Evolutionary conservation across 2,329 filamentous ascomycete species (phyloP).

Genomic region (Tolypocladium amazonense): DNA sequence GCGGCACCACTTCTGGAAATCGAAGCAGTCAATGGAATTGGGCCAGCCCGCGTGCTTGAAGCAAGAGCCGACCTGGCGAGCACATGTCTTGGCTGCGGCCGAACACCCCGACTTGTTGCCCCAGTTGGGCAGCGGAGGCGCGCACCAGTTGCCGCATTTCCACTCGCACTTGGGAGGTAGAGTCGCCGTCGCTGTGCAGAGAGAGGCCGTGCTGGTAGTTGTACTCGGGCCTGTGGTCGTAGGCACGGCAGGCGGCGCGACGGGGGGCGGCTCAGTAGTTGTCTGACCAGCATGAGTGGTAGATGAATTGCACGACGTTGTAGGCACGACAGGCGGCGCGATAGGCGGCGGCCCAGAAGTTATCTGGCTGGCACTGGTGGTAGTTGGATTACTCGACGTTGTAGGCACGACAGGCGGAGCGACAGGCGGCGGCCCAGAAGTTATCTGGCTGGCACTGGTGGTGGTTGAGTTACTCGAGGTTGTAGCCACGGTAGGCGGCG

Average conservation of each 20-base stretch:
- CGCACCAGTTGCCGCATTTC: constrained; percentile 43
- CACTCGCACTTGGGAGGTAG: constrained; percentile 41
- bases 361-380: no score
- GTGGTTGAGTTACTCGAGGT: no score
- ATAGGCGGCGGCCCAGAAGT: no score
- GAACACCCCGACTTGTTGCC: constrained; percentile 29
- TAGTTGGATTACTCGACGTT: no score
- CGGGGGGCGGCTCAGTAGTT: no score
- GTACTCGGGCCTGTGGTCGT: constrained; percentile 6
- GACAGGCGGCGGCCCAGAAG: no score
- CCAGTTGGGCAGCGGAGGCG: constrained; percentile 37
- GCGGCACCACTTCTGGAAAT: constrained; percentile 39
- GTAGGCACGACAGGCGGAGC: no score
- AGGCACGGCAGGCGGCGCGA: no score
- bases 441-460: no score
- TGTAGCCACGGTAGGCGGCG: no score
- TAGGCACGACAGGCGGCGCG: not conserved
- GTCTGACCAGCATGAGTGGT: not conserved
- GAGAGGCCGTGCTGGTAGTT: constrained; percentile 19
- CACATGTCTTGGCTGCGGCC: constrained; percentile 31
- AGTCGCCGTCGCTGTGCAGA: constrained; percentile 36
- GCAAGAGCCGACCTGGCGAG: constrained; percentile 37
- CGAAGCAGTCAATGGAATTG: constrained; percentile 35
- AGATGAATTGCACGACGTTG: not conserved
- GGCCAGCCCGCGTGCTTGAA: constrained; percentile 41